Conservation (phyloP, 306 rosid genomes). For the Prunus mira region DNA sequence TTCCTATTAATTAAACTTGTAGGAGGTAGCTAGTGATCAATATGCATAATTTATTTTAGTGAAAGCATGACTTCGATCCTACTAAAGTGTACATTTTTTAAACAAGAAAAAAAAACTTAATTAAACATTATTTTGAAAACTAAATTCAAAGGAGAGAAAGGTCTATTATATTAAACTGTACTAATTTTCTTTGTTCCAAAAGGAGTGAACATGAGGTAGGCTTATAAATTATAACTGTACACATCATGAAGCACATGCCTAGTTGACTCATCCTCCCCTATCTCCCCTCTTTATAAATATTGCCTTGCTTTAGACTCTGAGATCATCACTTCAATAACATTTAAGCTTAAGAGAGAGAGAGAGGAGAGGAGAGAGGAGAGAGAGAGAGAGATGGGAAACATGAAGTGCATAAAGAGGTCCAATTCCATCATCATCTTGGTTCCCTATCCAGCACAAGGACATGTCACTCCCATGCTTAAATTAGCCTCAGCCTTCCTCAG, state of each 20-base stretch:
- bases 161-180: too few species aligned
- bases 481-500: slow-evolving; percentile 41
- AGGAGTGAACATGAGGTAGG: neutral
- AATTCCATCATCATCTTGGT: slow-evolving; percentile 45
- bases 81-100: too few species aligned
- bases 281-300: neutral
- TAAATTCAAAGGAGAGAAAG: too few species aligned
- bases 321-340: too few species aligned
- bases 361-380: neutral
- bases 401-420: slow-evolving; percentile 33
- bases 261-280: neutral
- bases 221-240: neutral
- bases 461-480: slow-evolving; percentile 78
- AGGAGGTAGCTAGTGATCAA: too few species aligned
- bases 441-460: slow-evolving; percentile 95
- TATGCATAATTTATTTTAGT: too few species aligned
- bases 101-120: too few species aligned
- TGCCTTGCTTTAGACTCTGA: neutral
- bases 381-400: slow-evolving; percentile 9
- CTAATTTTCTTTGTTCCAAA: neutral
- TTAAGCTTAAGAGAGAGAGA: too few species aligned
- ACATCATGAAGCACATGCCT: slow-evolving; percentile 1
- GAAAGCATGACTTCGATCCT: too few species aligned
- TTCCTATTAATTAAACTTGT: too few species aligned
- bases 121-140: too few species aligned